phyloP scores from a whole-genome alignment of 169 alveolate genomes.

The Amoebophrya sp. region DNA sequence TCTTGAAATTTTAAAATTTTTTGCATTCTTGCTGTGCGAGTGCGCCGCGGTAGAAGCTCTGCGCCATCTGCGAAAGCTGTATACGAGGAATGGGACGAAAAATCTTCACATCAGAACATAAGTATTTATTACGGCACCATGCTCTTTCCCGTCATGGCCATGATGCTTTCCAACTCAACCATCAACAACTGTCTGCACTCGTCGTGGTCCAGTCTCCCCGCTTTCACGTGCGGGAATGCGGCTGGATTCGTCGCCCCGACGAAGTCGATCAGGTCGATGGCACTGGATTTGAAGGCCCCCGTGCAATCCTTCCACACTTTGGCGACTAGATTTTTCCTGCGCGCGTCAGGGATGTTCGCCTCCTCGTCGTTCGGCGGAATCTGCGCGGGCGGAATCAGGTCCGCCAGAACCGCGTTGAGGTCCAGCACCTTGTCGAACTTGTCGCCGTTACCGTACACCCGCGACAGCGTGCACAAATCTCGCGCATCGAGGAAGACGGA shows the following conservation, averaged over 20 bases:
- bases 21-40: too few relatives aligned
- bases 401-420: not conserved
- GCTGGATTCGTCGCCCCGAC: not conserved
- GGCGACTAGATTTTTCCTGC: too few relatives aligned
- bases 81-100: too few relatives aligned
- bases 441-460: not conserved
- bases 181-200: not conserved
- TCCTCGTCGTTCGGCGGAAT: too few relatives aligned
- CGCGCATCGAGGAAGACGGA: not conserved
- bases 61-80: too few relatives aligned
- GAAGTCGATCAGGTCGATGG: not conserved
- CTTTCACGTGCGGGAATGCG: not conserved
- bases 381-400: not conserved
- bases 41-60: too few relatives aligned
- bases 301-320: not conserved
- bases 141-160: not conserved
- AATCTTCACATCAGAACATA: too few relatives aligned
- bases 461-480: not conserved
- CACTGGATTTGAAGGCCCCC: not conserved
- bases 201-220: not conserved
- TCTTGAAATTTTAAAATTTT: too few relatives aligned
- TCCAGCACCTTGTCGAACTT: not conserved
- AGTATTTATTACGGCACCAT: too few relatives aligned
- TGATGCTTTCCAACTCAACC: not conserved
- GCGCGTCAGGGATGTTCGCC: too few relatives aligned